Conservation (phyloP, 179 eudicot species). For the Vitellaria paradoxa region DNA sequence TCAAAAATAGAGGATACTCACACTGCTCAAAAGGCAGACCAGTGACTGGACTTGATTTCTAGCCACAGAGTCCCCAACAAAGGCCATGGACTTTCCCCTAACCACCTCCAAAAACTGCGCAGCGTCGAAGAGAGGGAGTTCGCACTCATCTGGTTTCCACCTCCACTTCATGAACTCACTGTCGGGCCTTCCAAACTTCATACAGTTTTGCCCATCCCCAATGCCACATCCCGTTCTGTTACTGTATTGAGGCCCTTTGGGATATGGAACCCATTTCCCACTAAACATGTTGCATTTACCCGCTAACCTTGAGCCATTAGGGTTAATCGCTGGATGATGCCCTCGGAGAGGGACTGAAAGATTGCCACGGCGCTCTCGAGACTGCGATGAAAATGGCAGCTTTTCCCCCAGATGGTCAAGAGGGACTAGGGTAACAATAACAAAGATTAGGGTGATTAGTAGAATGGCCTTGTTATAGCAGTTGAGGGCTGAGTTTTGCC, state of each 20-base stretch:
- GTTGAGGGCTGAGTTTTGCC: constrained; percentile 11
- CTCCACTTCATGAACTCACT: constrained; percentile 52
- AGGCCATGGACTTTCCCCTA: constrained; percentile 46
- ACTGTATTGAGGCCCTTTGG: constrained; percentile 47
- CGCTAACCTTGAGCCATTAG: neutral
- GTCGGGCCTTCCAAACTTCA: constrained; percentile 63
- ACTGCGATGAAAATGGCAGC: constrained; percentile 3
- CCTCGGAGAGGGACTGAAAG: neutral
- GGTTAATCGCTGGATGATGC: neutral
- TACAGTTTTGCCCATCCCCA: constrained; percentile 56
- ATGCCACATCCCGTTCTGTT: constrained; percentile 38
- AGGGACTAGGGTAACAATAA: constrained; percentile 16
- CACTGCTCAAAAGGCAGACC: constrained; percentile 55
- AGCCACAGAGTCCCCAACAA: constrained; percentile 65
- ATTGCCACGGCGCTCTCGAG: constrained; percentile 13
- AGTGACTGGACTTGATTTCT: constrained; percentile 71
- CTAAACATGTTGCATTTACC: constrained; percentile 23
- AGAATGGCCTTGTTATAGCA: constrained; percentile 17
- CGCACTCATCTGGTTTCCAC: constrained; percentile 64
- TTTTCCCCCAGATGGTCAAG: constrained; percentile 3
- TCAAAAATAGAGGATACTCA: constrained; percentile 17
- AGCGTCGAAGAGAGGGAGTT: constrained; percentile 46
- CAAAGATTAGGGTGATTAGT: constrained; percentile 5
- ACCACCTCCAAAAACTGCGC: constrained; percentile 44
- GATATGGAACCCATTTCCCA: constrained; percentile 28